Conservation (phyloP, 23 red algal genomes). For the Agarophyton chilense region DNA sequence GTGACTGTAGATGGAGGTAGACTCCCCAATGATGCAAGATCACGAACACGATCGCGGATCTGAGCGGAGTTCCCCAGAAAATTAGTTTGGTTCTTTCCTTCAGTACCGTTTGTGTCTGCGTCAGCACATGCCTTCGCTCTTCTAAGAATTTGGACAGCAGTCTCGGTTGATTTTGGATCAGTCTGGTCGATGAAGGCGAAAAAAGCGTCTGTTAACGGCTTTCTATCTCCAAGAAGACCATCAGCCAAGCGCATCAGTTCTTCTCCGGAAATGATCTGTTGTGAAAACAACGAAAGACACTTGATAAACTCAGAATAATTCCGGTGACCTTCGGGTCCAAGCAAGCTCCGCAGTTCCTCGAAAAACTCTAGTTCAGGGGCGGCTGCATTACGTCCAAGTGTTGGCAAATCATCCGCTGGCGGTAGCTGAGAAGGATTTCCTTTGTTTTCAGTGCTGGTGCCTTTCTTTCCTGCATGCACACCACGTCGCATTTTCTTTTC, state of each 20-base stretch:
- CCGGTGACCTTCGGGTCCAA: slow-evolving; percentile 62
- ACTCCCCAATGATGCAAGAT: not conserved
- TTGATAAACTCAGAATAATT: slow-evolving; percentile 96
- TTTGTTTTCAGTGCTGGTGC: not conserved
- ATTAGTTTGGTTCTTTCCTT: not conserved
- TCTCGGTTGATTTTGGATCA: slow-evolving; percentile 54
- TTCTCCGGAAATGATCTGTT: slow-evolving; percentile 84
- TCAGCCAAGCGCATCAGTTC: slow-evolving; percentile 89
- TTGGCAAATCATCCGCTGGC: not conserved
- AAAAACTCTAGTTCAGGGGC: slow-evolving; percentile 78
- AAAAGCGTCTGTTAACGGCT: slow-evolving; percentile 83
- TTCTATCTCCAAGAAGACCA: slow-evolving; percentile 72
- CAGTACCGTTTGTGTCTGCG: not conserved
- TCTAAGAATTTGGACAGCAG: slow-evolving; percentile 46
- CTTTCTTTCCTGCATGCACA: not conserved
- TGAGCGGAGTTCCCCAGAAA: not conserved
- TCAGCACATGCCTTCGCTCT: slow-evolving; percentile 1
- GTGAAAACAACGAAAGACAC: slow-evolving; percentile 91
- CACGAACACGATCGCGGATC: not conserved
- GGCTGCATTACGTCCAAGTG: slow-evolving; percentile 6
- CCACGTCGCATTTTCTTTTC: slow-evolving; percentile 6
- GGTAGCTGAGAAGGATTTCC: not conserved
- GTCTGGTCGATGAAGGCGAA: slow-evolving; percentile 68
- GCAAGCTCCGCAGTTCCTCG: slow-evolving; percentile 76
- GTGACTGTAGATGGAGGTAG: not conserved